Evolutionary conservation across 495 filamentous ascomycete species (phyloP), one percentile per base, ranked within the genome.

Genomic region (Cairneyella variabilis): DNA sequence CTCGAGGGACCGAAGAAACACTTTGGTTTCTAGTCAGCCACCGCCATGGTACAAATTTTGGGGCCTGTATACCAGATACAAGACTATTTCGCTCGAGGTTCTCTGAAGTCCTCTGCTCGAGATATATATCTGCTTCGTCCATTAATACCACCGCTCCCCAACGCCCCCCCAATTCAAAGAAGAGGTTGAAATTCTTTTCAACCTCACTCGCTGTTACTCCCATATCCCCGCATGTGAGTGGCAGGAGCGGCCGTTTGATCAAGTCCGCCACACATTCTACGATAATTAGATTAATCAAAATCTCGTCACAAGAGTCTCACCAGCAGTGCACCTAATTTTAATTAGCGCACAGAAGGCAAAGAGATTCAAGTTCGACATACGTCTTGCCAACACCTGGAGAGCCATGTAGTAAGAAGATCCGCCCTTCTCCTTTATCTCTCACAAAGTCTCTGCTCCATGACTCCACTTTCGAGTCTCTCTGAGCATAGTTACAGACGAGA

Each of bases 61-160:
- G 25, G 9, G 22, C 20, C 22, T 27, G 26, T 8, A 53, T 51
- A 58, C 63, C 53, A n/a, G 62, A 59, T 9, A 66, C 62, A 8
- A 66, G 54, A 34, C 51, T 54, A 27, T 63, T 68, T 23, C 65
- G 48, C n/a, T 42, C 45, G 25, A 65, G 36, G 17, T 65, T 51
- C 25, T 44, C 22, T 14, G 28, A 46, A 2, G 48, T 23, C 20
- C 65, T 38, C 20, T 47, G 42, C 44, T 65, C 60, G 28, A 69
- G 49, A 40, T 54, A 65, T 14, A 69, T 49, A 45, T 69, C 66
- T 10, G 65, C 66, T 45, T 69, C 65, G 41, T 69, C 66, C 20
- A 67, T 57, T 16, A 69, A 51, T 1, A 67, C 42, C n/a, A 69
- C 49, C 14, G 65, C 55, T 14, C 28, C 40, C 54, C 54, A 58